Percentiles rank a stretch among this genome's conserved stretches.
Evolutionary conservation across 805 yeast genomes (phyloP).

Genomic region (Lachancea nothofagi): DNA sequence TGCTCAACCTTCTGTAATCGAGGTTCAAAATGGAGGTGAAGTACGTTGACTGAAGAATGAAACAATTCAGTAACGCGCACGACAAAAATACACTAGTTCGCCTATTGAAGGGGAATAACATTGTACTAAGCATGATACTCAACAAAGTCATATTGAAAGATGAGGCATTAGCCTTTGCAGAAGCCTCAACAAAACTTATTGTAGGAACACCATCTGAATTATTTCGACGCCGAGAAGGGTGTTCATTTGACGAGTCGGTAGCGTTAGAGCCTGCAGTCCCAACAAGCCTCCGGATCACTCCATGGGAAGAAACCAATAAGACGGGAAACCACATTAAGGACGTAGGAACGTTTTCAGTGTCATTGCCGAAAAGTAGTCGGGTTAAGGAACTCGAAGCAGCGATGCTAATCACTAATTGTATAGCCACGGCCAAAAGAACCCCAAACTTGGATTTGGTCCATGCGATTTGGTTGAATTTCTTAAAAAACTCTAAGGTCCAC

Average conservation of each 20-base stretch:
- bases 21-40: constrained; percentile 60
- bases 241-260: neutral
- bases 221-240: neutral
- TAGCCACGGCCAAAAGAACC: constrained; percentile 13
- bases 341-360: constrained; percentile 15
- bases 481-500: neutral
- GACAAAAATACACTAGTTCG: constrained; percentile 43
- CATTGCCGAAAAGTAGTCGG: constrained; percentile 14
- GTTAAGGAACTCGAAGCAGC: constrained; percentile 16
- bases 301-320: constrained; percentile 3
- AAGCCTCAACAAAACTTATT: constrained; percentile 40
- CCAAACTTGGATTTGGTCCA: constrained; percentile 16
- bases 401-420: constrained; percentile 13
- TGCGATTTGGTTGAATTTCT: constrained; percentile 2
- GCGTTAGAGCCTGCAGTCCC: constrained; percentile 4
- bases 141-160: constrained; percentile 29
- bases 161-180: constrained; percentile 36
- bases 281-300: neutral
- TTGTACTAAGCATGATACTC: constrained; percentile 27
- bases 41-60: constrained; percentile 55
- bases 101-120: constrained; percentile 32
- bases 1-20: constrained; percentile 59
- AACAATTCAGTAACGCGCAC: constrained; percentile 51
- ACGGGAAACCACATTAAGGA: constrained; percentile 15
- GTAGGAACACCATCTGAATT: constrained; percentile 24